These are phyloP conservation scores for Tilletia caries DNA, from an alignment of 1,284 basidiomycete genomes.

Conservation along the genomic window DNA sequence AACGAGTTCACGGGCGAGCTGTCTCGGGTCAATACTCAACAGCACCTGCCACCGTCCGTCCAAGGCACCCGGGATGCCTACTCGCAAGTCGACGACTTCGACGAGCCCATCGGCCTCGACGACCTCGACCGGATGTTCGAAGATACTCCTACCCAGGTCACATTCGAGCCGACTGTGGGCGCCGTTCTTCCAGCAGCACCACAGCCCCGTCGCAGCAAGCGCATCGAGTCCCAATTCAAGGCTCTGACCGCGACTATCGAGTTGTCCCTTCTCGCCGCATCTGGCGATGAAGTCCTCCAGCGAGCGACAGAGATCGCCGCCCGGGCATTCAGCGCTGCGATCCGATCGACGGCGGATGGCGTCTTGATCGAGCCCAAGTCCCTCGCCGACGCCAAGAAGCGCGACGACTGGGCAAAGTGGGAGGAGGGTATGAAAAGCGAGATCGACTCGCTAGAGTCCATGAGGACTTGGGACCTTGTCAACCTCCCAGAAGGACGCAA, in stretches of 20 bases:
- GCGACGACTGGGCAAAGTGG: not conserved
- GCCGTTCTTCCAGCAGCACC: no score
- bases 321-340: not conserved
- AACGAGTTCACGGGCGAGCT: not conserved
- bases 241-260: no score
- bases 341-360: not conserved
- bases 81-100: not conserved
- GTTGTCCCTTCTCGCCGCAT: no score
- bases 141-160: no score
- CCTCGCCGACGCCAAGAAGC: not conserved
- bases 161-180: no score
- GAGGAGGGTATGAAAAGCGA: not conserved
- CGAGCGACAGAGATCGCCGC: no score
- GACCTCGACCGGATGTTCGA: not conserved
- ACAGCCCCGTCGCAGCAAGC: no score
- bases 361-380: not conserved
- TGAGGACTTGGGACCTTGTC: not conserved
- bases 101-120: not conserved
- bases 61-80: not conserved
- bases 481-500: not conserved
- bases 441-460: not conserved
- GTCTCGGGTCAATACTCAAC: not conserved
- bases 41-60: not conserved
- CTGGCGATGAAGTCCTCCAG: no score
- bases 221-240: no score